Evolutionary conservation across 371 early-diverging fungal genomes (phyloP), one percentile per base, ranked within the genome.

Genomic region (Pancytospora philotis): DNA sequence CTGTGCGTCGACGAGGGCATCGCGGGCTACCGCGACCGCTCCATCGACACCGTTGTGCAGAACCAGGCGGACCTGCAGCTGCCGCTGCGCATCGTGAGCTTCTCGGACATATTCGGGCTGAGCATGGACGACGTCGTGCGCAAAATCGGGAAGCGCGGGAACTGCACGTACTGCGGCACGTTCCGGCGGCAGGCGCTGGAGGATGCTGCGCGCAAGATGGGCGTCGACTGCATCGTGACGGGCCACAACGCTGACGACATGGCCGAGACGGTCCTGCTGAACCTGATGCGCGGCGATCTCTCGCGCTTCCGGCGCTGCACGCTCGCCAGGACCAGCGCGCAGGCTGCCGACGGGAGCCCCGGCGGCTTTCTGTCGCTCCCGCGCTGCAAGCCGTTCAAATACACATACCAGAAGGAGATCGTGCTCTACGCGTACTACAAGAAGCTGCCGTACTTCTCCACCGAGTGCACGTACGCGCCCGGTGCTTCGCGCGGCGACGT

Each of bases 181-280:
- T 96, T 98, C 77, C 87, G 98, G 67, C 84, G 98, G 41, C 94
- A 95, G 77, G 96, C 96, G 28, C 81, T 98, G 62, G 97, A 98
- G 73, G 85, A 94, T 55, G 97, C 96, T 3, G 91, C 95, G 4
- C 85, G 85, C 57, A 83, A 89, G 85, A 83, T 94, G 39, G 85
- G 86, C 19, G 91, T 89, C 0, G 86, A 92, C 74, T 93, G 90
- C 76, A 92, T 98, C 73, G 92, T 94, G 2, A 96, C 96, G 0
- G 98, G 98, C 2, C 98, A 98, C 74, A 98, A 98, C 84, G 97
- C 98, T 0, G 98, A 98, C 81, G 98, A 98, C 83, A 89, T 96
- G 68, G 98, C 98, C 19, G 98, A 98, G 80, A 98, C 98, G 0
- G 89, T 97, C 1, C 80, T 98, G 64, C 91, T 98, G 92, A 98